phyloP scores from a whole-genome alignment of 257 asterid genomes.

The Gentiana straminea region DNA sequence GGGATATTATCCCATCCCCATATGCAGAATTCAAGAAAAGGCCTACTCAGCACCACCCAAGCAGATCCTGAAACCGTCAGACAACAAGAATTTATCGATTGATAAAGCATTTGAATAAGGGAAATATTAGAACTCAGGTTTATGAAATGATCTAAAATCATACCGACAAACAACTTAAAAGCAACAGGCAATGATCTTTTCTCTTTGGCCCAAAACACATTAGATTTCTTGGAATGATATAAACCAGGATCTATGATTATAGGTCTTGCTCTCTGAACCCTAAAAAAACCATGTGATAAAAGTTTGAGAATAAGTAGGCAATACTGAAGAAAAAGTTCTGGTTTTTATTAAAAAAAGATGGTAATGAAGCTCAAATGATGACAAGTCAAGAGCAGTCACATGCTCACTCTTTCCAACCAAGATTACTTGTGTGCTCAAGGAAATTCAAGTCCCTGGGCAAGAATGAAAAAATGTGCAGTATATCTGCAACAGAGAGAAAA shows the following conservation, averaged over 20 bases:
- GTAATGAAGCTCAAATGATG: background rate
- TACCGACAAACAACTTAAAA: conserved; percentile 83
- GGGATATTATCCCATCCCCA: conserved; percentile 99
- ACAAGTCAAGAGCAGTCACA: conserved; percentile 10
- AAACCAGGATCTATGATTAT: conserved; percentile 84
- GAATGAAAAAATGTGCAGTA: conserved; percentile 90
- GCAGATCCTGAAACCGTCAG: conserved; percentile 48
- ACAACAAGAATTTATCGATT: background rate
- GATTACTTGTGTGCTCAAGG: conserved; percentile 82
- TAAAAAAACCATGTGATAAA: conserved; percentile 20
- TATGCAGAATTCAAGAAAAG: conserved; percentile 88
- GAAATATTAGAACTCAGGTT: background rate
- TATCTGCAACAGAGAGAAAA: conserved; percentile 43
- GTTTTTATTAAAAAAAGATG: background rate
- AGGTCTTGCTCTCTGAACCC: conserved; percentile 79
- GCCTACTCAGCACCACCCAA: conserved; percentile 63
- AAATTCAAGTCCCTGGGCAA: conserved; percentile 96
- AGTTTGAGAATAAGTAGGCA: conserved; percentile 7
- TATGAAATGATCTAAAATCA: background rate
- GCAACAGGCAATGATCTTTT: conserved; percentile 81
- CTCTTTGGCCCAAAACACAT: conserved; percentile 98
- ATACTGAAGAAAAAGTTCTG: background rate
- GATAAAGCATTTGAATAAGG: background rate
- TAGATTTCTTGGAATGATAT: conserved; percentile 77
- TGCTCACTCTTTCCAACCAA: conserved; percentile 99